Base-by-base conservation (phyloP, 805 yeast genomes). In the Komagataella pseudopastoris region DNA sequence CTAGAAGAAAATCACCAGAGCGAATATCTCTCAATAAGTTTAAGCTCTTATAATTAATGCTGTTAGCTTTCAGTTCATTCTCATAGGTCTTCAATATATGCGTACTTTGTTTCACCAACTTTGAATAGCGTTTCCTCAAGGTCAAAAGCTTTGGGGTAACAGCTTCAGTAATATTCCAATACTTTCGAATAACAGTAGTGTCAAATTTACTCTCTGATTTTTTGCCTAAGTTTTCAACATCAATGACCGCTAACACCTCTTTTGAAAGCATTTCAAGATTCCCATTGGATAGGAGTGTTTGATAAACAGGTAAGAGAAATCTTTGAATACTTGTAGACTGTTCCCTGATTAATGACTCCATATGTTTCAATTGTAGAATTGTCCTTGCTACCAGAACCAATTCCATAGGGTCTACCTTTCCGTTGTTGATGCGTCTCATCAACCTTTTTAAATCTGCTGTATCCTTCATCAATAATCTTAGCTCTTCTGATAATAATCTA, bases 371-470 rank as follows among this genome's bases (percentile, higher is more conserved):
- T 8, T 30, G 39, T 30, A 30, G n/a, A 30, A 30, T 30, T 2
- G 39, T 30, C 12, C 39, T 30, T 12, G 39, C 39, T 2, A 30
- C 39, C 39, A 30, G n/a, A 4, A 30, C 39, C 14, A 30, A 30
- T 10, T 30, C 39, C 39, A 30, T 30, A 14, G 39, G 39, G 14
- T 30, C 39, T 10, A 30, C 64, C 23, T 57, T 58, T 1, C 58
- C 56, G 44, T 76, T 78, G 24, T 80, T 78, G 46, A 73, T 69
- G 46, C 81, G 69, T 55, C 84, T 83, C 1, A 88, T 62, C 36
- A 81, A 72, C 51, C 88, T 68, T 10, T 75, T 72, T 22, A 87
- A 67, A 62, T 85, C 88, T 1, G 78, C 72, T 2, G 81, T 68
- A 3, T 70, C 65, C 14, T 69, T 70, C 46, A 83, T 61, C 17